Conservation (phyloP, 768 basidiomycete species). For the Lentinus brumalis region DNA sequence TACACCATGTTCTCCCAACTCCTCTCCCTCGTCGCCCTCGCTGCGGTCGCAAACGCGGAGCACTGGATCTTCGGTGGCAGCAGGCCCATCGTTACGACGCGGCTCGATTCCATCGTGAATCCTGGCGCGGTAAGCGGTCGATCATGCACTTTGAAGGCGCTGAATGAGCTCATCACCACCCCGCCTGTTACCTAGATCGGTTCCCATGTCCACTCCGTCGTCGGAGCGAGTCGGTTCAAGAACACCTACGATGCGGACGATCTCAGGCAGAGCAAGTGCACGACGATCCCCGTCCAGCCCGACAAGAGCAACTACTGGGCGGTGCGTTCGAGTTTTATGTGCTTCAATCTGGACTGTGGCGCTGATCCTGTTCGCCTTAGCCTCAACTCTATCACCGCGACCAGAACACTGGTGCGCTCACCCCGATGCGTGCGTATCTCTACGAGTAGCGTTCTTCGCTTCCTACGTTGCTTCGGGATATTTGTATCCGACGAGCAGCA, state of each 20-base stretch:
- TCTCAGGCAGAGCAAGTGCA: slow-evolving; percentile 17
- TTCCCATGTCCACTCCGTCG: slow-evolving; percentile 20
- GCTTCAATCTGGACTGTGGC: background rate
- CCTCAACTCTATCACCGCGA: slow-evolving; percentile 25
- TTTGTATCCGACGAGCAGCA: too few relatives aligned
- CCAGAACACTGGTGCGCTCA: slow-evolving; percentile 16
- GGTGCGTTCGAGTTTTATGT: slow-evolving; percentile 8
- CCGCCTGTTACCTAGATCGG: slow-evolving; percentile 10
- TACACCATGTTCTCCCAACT: slow-evolving; percentile 15
- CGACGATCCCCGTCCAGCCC: slow-evolving; percentile 22
- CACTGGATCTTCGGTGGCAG: slow-evolving; percentile 24
- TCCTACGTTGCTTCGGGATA: too few relatives aligned
- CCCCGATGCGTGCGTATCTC: slow-evolving; percentile 20
- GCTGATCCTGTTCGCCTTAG: slow-evolving; percentile 9
- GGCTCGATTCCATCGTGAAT: slow-evolving; percentile 20
- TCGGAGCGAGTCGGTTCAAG: slow-evolving; percentile 18
- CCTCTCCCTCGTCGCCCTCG: slow-evolving; percentile 16
- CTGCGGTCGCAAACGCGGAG: slow-evolving; percentile 13
- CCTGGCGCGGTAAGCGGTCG: slow-evolving; percentile 3
- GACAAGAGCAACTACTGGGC: slow-evolving; percentile 31
- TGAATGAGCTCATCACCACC: background rate
- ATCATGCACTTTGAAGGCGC: background rate
- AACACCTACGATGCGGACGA: slow-evolving; percentile 13
- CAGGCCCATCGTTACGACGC: slow-evolving; percentile 11
- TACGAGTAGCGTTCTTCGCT: background rate